Conservation (phyloP, 2,329 filamentous ascomycete genomes). For the Aspergillus caelatus region DNA sequence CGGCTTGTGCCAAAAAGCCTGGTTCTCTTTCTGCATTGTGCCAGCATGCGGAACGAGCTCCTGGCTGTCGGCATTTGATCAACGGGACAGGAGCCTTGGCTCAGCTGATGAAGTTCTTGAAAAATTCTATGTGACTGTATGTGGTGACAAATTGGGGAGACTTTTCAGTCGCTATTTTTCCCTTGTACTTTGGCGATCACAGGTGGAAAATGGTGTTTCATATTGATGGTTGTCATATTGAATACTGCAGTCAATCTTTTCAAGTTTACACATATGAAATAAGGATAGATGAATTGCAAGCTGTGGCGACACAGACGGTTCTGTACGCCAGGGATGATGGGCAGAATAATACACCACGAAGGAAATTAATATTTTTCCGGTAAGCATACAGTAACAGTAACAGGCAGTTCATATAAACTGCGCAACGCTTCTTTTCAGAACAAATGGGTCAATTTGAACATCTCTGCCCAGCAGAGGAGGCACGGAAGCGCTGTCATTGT, state of each 20-base stretch:
- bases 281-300: not conserved
- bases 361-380: not conserved
- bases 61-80: not conserved
- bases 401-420: not conserved
- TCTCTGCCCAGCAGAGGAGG: slow-evolving; percentile 25
- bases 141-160: not conserved
- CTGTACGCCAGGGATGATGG: not conserved
- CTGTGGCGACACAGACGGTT: not conserved
- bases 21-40: not conserved
- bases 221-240: not conserved
- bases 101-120: not conserved
- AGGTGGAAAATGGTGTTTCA: not conserved
- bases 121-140: not conserved
- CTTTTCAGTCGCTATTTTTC: not conserved
- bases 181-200: not conserved
- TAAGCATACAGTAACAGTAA: slow-evolving; percentile 2
- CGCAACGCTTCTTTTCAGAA: slow-evolving; percentile 1
- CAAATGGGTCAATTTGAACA: not conserved
- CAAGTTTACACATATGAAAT: not conserved
- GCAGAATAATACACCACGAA: not conserved
- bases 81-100: not conserved
- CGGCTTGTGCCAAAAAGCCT: not conserved
- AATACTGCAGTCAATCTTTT: not conserved
- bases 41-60: not conserved
- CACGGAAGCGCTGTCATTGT: slow-evolving; percentile 3